A percentile compares a stretch with the other conserved stretches of the same genome.
phyloP scores from a whole-genome alignment of 257 asterid genomes.

The Solanum microdontum region DNA sequence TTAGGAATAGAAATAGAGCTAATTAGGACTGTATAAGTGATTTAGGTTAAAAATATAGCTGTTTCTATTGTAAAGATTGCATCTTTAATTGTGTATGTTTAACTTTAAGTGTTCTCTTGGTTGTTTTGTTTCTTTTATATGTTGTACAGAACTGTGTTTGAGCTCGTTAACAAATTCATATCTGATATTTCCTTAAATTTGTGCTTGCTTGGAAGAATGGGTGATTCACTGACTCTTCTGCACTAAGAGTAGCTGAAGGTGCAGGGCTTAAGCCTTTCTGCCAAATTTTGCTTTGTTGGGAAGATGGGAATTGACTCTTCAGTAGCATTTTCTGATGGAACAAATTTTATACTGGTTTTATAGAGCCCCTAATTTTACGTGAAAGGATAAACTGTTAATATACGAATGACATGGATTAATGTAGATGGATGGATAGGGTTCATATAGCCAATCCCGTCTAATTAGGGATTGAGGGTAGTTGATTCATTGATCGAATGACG shows the following conservation, averaged over 20 bases:
- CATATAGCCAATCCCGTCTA: not conserved
- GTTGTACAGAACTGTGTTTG: not conserved
- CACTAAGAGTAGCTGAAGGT: not conserved
- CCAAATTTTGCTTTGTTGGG: not conserved
- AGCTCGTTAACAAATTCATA: not conserved
- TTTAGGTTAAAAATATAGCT: not conserved
- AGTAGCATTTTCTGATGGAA: not conserved
- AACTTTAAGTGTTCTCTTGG: not conserved
- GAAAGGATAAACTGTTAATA: not conserved
- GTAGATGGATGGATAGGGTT: not conserved
- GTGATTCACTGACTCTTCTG: not conserved
- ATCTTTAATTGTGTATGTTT: not conserved
- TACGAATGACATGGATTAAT: not conserved
- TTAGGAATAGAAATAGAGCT: not conserved
- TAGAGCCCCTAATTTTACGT: not conserved
- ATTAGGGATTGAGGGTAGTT: not conserved
- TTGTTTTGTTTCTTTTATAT: not conserved
- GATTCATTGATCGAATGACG: not conserved
- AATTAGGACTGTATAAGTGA: not conserved
- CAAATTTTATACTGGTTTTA: not conserved
- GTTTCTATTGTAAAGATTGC: not conserved
- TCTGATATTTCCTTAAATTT: not conserved
- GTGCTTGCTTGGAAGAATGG: not conserved
- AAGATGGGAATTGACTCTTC: not conserved
- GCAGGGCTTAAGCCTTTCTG: not conserved